Base-by-base conservation (phyloP, 2,329 filamentous ascomycete genomes). In the Ophidiomyces ophidiicola region DNA sequence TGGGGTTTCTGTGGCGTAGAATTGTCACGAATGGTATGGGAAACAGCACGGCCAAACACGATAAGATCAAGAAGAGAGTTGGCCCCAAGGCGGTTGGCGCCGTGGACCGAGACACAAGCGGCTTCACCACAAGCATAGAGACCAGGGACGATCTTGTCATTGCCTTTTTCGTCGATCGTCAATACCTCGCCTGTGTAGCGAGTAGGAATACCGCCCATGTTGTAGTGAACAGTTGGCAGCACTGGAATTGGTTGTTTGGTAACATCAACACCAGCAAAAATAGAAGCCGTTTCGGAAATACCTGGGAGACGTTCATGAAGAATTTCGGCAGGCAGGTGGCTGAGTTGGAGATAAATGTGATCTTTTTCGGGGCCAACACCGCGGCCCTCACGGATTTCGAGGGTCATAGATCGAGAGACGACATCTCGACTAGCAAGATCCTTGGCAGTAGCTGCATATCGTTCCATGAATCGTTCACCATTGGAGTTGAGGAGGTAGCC, bases 401-500 rank as follows among this genome's bases (percentile, higher is more conserved):
- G 75, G 44, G 87, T 98, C 86, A 98, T 98, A 47, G 85, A 93
- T 60, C 90, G 82, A 46, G 86, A 94, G 49, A 96, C 88, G 52
- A 96, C 90, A 56, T 98, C 88, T 66, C 88, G 85, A 55, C 80
- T 86, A 48, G 88, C 88, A 59, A 98, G 74, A 78, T 98, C 88
- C 77, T 94, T 96, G 53, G 88, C 88, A 36, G 88, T 96, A 44
- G 88, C 88, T 30, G 88, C 88, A 60, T 98, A 98, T 58, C 88
- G 80, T 70, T 96, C 88, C 88, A 98, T 98, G 70, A 98, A 98
- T 56, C 88, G 82, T 70, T 96, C 90, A 69, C 88, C 88, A 72
- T 96, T 83, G 4, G 83, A 86, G 76, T 98, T 98, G 51, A 96
- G 76, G 36, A 98, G 77, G 64, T 94, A 96, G 57, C 88, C 88